A percentile compares a stretch with the other conserved stretches of the same genome.
Conservation (phyloP, 495 filamentous ascomycete species). For the Aspergillus avenaceus region DNA sequence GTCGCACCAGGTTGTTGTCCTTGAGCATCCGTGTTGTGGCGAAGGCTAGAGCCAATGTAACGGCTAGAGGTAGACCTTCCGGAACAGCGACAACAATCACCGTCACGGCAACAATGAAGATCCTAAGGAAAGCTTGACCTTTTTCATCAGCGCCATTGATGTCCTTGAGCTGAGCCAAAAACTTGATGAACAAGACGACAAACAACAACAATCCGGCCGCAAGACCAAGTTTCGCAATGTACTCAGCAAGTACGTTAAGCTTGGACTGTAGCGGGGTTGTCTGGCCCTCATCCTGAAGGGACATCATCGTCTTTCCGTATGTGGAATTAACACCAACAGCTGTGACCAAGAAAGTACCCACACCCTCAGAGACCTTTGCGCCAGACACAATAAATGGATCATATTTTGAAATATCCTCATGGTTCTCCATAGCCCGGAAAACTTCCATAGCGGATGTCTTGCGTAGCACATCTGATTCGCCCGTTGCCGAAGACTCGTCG, state of each 20-base stretch:
- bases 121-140: slow-evolving; percentile 81
- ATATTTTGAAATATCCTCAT: slow-evolving; percentile 72
- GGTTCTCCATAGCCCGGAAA: slow-evolving; percentile 70
- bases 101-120: slow-evolving; percentile 93
- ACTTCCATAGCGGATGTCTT: slow-evolving; percentile 75
- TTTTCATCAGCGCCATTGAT: slow-evolving; percentile 62
- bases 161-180: slow-evolving; percentile 61
- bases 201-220: slow-evolving; percentile 82
- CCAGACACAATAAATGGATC: slow-evolving; percentile 95
- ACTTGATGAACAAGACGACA: slow-evolving; percentile 89
- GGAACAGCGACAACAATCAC: slow-evolving; percentile 95
- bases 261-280: slow-evolving; percentile 94
- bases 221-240: slow-evolving; percentile 88
- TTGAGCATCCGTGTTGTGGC: slow-evolving; percentile 93
- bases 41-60: slow-evolving; percentile 90
- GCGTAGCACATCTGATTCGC: slow-evolving; percentile 76
- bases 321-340: slow-evolving; percentile 82
- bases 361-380: slow-evolving; percentile 85
- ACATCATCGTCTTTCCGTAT: slow-evolving; percentile 92
- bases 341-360: slow-evolving; percentile 83
- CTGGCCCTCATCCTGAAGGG: slow-evolving; percentile 82
- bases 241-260: slow-evolving; percentile 83
- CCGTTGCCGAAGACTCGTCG: slow-evolving; percentile 80
- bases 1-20: slow-evolving; percentile 90
- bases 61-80: slow-evolving; percentile 87